phyloP scores from a whole-genome alignment of 2,329 filamentous ascomycete species.

The Monosporascus cannonballus region DNA sequence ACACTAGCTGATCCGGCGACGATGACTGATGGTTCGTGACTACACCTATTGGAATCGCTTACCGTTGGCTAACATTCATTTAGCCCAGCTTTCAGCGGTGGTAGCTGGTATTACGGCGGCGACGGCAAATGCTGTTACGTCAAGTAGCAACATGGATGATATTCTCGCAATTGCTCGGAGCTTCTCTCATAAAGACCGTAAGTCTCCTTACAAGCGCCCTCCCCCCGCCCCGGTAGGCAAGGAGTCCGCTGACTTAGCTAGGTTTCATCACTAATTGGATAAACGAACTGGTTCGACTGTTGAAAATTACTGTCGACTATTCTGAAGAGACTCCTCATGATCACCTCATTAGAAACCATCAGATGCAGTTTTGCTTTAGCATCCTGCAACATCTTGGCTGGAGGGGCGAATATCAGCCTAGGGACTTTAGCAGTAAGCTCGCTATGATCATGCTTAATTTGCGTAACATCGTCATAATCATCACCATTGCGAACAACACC shows the following conservation, averaged over 20 bases:
- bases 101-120: conserved; percentile 56
- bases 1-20: conserved; percentile 41
- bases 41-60: background rate
- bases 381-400: conserved; percentile 76
- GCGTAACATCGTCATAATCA: conserved; percentile 61
- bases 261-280: conserved; percentile 59
- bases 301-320: conserved; percentile 75
- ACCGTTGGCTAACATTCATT: conserved; percentile 11
- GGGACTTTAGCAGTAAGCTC: conserved; percentile 65
- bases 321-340: conserved; percentile 69
- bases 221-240: too few species aligned
- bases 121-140: conserved; percentile 38
- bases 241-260: conserved; percentile 17
- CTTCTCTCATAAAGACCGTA: conserved; percentile 31
- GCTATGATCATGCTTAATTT: conserved; percentile 70
- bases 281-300: conserved; percentile 59
- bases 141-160: conserved; percentile 58
- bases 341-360: conserved; percentile 63
- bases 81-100: conserved; percentile 50
- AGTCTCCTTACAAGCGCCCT: conserved; percentile 2
- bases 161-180: conserved; percentile 63
- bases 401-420: conserved; percentile 52
- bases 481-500: conserved; percentile 57
- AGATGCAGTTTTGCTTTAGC: conserved; percentile 70
- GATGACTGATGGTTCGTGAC: conserved; percentile 42